Base-by-base conservation (phyloP, 2,329 filamentous ascomycete species). In the Claviceps quebecensis region DNA sequence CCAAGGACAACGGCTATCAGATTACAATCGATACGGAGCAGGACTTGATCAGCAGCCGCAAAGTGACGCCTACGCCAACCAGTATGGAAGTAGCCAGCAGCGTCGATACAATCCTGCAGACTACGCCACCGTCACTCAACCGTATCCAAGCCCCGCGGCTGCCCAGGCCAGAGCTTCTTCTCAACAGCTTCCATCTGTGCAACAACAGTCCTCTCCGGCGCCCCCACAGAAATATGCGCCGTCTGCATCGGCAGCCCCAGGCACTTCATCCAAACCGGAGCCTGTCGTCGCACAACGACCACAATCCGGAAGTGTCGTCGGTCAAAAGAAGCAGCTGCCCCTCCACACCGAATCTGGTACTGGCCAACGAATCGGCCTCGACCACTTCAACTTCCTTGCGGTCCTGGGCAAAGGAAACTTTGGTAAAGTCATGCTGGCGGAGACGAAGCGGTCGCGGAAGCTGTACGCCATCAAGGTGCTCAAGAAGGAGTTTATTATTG, bases 401-500 rank as follows among this genome's bases (percentile, higher is more conserved):
- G 93, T 98, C 50, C 80, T 98, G 57, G 93, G 93, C 64, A 98
- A 98, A 71, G 93, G 93, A 72, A 98, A 98, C 71, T 98, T 98
- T 65, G 93, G 93, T 67, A 98, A 98, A 71, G 93, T 98, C 70
- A 98, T 98, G 93, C 74, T 98, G 67, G 93, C 93, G 2, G 94
- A 98, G 71, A 95, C 93, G 1, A 98, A 98, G 75, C 83, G 82
- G 51, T 83, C 86, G 9, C 87, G 90, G 68, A 86, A 91, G 67
- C 75, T 98, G 7, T 98, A 97, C 66, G 93, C 93, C 52, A 98
- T 98, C 69, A 98, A 98, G 71, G 93, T 98, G 39, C 73, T 98
- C 59, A 98, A 98, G 78, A 98, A 98, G 72, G 93, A 98, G 67
- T 98, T 98, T 67, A 98, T 98, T 64, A 98, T 98, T 56, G 94